These are phyloP conservation scores for Eucalyptus microcorys DNA, from an alignment of 345 rosid species.

Conservation along the genomic window DNA sequence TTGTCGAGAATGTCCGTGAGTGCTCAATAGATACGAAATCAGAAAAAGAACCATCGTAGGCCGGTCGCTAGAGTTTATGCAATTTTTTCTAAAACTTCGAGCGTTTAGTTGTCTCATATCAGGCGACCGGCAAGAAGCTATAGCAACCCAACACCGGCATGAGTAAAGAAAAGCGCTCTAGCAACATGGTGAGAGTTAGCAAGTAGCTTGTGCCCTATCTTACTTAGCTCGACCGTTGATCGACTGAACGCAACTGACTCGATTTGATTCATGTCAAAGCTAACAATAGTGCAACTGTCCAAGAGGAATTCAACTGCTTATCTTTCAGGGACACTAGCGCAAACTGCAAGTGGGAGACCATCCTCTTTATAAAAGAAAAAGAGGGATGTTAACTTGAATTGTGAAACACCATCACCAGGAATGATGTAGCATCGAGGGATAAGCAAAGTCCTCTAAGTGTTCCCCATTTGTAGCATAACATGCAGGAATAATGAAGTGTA, in stretches of 20 bases:
- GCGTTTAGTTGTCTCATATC: not conserved
- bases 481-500: not conserved
- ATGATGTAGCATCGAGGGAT: not conserved
- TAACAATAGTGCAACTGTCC: not conserved
- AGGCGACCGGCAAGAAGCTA: not conserved
- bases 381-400: not conserved
- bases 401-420: not conserved
- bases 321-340: not conserved
- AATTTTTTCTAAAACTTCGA: not conserved
- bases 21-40: not conserved
- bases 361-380: not conserved
- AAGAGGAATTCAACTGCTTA: not conserved
- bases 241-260: not conserved
- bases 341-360: not conserved
- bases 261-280: not conserved
- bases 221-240: not conserved
- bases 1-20: not conserved
- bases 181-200: not conserved
- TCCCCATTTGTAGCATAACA: not conserved
- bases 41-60: not conserved
- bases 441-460: not conserved
- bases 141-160: not conserved
- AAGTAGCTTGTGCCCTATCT: not conserved
- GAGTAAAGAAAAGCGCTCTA: not conserved
- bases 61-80: not conserved